Base-by-base conservation (phyloP, 306 rosid species). In the Cicer chorassanicum region DNA sequence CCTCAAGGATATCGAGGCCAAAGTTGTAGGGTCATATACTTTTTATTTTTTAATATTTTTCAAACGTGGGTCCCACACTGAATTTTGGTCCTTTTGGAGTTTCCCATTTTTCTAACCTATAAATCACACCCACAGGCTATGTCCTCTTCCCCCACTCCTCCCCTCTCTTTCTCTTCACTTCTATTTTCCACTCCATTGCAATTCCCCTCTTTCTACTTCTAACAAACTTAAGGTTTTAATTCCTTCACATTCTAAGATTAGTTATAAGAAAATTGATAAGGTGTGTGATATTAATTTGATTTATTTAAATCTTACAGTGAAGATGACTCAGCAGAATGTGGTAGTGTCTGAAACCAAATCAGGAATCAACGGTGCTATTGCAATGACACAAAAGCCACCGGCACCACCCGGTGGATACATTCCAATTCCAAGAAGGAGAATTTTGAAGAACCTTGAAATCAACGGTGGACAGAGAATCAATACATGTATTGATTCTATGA, bases 401-500 rank as follows among this genome's bases (percentile, higher is more conserved):
- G 45, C 84, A 7, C 76, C 76, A 0, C 89, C 89, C 0, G 82
- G 86, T 2, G 95, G 91, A 0, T 90, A 65, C 85, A 83, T 92
- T 80, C 74, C 91, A 76, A 86, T 88, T 68, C 82, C 93, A 0
- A 78, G 84, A 69, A 91, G 86, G 68, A 83, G 80, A 57, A 66
- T 88, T 46, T 49, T 88, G 41, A 87, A 80, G 84, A 90, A 88
- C 82, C 87, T 89, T 4, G 97, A 91, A 46, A 88, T 84, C 82
- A 88, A 91, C 75, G 98, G 88, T 1, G 90, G 82, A n/a, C 87
- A 78, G 11, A 84, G 88, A 86, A 86, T 87, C 70, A 90, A 82
- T 83, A 66, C 94, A 0, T 89, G 93, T 91, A 78, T 93, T 54
- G 98, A 93, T 81, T 88, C 98, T 46, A 89, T 93, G 96, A 89